A percentile compares a stretch with the other conserved stretches of the same genome.
phyloP scores from a whole-genome alignment of 306 rosid genomes.

The Sophora flavescens region DNA sequence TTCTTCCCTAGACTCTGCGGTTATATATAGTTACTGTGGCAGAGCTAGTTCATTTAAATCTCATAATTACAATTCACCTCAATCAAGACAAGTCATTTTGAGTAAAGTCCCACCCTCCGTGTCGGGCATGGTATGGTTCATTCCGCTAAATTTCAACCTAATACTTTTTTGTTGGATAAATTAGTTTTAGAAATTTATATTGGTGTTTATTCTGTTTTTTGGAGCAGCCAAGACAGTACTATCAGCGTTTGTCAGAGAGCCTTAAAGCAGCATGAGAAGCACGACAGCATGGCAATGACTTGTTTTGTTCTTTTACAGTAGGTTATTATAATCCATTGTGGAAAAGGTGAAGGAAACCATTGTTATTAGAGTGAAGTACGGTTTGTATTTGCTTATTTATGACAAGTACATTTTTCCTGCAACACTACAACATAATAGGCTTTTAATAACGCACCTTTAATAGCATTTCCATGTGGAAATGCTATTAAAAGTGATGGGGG shows the following conservation, averaged over 20 bases:
- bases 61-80: not conserved
- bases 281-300: not conserved
- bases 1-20: too few relatives aligned
- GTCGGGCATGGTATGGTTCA: conserved; percentile 18
- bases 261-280: conserved; percentile 45
- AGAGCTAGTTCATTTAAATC: conserved; percentile 45
- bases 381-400: not conserved
- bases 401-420: conserved; percentile 29
- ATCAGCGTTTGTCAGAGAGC: too few relatives aligned
- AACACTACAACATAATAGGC: too few relatives aligned
- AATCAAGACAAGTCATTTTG: conserved; percentile 51
- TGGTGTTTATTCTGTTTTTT: too few relatives aligned
- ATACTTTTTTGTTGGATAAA: not conserved
- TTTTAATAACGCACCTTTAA: too few relatives aligned
- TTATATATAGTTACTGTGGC: too few relatives aligned
- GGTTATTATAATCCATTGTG: not conserved
- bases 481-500: too few relatives aligned
- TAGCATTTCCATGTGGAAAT: too few relatives aligned
- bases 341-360: too few relatives aligned
- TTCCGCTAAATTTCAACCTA: too few relatives aligned
- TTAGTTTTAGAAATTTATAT: not conserved
- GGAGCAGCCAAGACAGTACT: too few relatives aligned
- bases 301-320: not conserved
- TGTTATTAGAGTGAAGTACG: not conserved
- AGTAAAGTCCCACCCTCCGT: conserved; percentile 50